A percentile compares a stretch with the other conserved stretches of the same genome.
Conservation (phyloP, 2,329 filamentous ascomycete genomes). For the Penicillium sp. region DNA sequence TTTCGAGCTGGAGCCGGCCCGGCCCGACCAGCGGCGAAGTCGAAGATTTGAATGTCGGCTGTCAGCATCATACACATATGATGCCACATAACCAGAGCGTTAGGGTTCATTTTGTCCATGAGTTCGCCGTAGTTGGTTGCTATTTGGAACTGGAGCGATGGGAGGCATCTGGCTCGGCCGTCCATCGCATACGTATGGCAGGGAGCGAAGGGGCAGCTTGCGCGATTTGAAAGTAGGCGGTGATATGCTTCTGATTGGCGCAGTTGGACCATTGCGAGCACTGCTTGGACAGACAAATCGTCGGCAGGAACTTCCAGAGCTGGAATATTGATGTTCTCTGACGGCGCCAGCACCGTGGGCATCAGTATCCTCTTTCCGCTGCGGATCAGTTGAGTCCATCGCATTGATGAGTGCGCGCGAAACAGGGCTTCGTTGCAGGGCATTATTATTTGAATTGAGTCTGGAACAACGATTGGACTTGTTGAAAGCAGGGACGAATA, state of each 20-base stretch:
- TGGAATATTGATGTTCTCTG: slow-evolving; percentile 41
- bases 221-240: slow-evolving; percentile 44
- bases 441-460: slow-evolving; percentile 52
- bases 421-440: slow-evolving; percentile 53
- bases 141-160: slow-evolving; percentile 38
- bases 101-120: slow-evolving; percentile 51
- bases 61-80: slow-evolving; percentile 58
- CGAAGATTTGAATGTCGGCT: slow-evolving; percentile 58
- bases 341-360: slow-evolving; percentile 40
- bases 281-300: slow-evolving; percentile 41
- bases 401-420: slow-evolving; percentile 42
- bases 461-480: slow-evolving; percentile 52
- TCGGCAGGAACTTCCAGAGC: slow-evolving; percentile 37
- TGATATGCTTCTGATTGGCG: slow-evolving; percentile 50
- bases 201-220: slow-evolving; percentile 47
- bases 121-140: slow-evolving; percentile 45
- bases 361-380: slow-evolving; percentile 39
- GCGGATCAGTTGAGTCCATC: slow-evolving; percentile 43
- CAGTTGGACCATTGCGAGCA: slow-evolving; percentile 47
- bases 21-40: slow-evolving; percentile 56
- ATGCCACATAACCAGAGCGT: slow-evolving; percentile 58
- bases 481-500: slow-evolving; percentile 53
- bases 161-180: slow-evolving; percentile 47
- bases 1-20: slow-evolving; percentile 53
- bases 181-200: slow-evolving; percentile 55